A percentile compares a stretch with the other conserved stretches of the same genome.
phyloP scores from a whole-genome alignment of 257 asterid genomes.

The Rehmannia glutinosa region DNA sequence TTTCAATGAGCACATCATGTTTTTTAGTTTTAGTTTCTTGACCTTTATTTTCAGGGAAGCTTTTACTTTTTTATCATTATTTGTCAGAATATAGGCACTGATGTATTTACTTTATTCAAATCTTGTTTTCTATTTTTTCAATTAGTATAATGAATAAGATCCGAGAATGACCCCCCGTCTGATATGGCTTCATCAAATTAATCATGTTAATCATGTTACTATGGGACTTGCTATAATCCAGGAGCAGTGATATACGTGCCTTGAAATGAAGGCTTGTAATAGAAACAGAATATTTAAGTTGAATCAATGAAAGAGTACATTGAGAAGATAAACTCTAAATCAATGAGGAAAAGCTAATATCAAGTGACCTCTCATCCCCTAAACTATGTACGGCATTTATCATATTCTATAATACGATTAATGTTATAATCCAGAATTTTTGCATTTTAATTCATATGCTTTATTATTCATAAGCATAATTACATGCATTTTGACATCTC shows the following conservation, averaged over 20 bases:
- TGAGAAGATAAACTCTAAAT: neutral
- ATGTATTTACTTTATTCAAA: slow-evolving; percentile 1
- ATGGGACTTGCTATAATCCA: too few species aligned
- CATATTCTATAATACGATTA: neutral
- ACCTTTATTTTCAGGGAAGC: neutral
- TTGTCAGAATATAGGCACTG: neutral
- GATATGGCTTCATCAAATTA: slow-evolving; percentile 79
- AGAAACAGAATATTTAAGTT: neutral
- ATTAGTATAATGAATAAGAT: slow-evolving; percentile 86
- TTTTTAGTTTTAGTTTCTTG: slow-evolving; percentile 68
- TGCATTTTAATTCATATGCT: too few species aligned
- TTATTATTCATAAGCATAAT: too few species aligned
- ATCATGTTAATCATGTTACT: neutral
- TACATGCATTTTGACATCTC: too few species aligned
- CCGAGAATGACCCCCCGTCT: slow-evolving; percentile 96
- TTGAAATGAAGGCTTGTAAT: too few species aligned
- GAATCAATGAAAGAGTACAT: slow-evolving; percentile 6
- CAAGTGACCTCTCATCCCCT: neutral
- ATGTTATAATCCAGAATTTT: too few species aligned
- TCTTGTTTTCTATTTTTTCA: slow-evolving; percentile 17
- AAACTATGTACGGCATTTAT: too few species aligned
- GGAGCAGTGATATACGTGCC: neutral
- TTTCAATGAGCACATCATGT: slow-evolving; percentile 94
- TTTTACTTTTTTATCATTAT: neutral
- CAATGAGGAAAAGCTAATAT: neutral